Evolutionary conservation across 768 basidiomycete species (phyloP).

Genomic region (Tephrocybe sp.): DNA sequence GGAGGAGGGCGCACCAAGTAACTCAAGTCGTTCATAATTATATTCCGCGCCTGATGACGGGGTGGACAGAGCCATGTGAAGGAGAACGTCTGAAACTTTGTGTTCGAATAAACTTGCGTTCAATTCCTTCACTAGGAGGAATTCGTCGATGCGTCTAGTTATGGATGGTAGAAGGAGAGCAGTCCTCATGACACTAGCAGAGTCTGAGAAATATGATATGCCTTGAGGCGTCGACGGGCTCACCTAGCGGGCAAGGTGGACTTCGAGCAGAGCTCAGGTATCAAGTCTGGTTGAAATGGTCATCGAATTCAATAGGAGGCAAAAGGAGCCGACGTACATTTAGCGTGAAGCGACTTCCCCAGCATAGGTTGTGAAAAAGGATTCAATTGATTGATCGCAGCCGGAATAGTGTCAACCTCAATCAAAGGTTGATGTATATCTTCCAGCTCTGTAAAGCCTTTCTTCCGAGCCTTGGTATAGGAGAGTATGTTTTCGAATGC

Average conservation of each 20-base stretch:
- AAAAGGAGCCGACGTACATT: constrained; percentile 43
- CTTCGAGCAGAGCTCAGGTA: constrained; percentile 79
- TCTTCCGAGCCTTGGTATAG: constrained; percentile 61
- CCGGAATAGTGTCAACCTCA: constrained; percentile 57
- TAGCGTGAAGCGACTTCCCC: constrained; percentile 42
- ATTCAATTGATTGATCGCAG: constrained; percentile 57
- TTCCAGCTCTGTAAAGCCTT: constrained; percentile 60
- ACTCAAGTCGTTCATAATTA: constrained; percentile 84
- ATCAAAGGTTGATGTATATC: constrained; percentile 71
- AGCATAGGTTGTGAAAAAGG: constrained; percentile 46
- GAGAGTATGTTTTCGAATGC: constrained; percentile 62
- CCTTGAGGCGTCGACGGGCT: constrained; percentile 14
- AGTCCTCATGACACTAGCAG: constrained; percentile 61
- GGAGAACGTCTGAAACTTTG: constrained; percentile 56
- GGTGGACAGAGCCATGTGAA: constrained; percentile 68
- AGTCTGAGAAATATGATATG: background rate
- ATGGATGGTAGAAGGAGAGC: constrained; percentile 75
- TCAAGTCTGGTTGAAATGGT: constrained; percentile 54
- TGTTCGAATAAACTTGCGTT: constrained; percentile 67
- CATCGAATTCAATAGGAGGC: background rate
- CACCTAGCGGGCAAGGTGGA: constrained; percentile 76
- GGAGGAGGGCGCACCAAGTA: constrained; percentile 56
- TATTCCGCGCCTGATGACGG: constrained; percentile 68
- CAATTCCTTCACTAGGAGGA: constrained; percentile 76
- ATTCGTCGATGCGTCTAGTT: constrained; percentile 67